Evolutionary conservation across 2,329 filamentous ascomycete genomes (phyloP), one percentile per base, ranked within the genome.

Genomic region (Penicillium sumatraense): DNA sequence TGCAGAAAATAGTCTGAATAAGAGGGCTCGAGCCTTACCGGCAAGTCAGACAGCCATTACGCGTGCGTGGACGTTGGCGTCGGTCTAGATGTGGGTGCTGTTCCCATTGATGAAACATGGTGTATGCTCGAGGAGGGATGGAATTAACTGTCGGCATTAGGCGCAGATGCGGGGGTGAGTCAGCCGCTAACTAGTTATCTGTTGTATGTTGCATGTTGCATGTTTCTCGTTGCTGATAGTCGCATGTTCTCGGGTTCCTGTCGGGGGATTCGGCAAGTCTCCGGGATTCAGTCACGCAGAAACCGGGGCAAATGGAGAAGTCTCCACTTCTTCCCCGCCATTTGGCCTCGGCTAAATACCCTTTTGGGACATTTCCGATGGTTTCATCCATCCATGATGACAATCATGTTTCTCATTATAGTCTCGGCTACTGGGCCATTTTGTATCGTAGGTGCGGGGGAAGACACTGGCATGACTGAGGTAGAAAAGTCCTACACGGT

Each of bases 81-180:
- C 54, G 40, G 18, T 53, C 49, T 20, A 49, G 44, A 29, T 56
- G 40, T 6, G 54, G 49, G 26, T 53, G 49, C 20, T 56, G 54
- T 41, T 56, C 49, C 54, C 54, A 56, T 18, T 56, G 54, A 44
- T 56, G 29, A 21, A 53, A 57, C 50, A 57, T 57, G 18, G 31
- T 49, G 29, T 29, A 27, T 31, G 27, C 47, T 41, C 42, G 24
- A 46, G 29, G 44, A 35, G 42, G 44, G 13, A 11, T 6, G 26
- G 16, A 23, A 44, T 44, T 23, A 26, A 27, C 40, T 6, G 14
- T 42, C 38, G 21, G 21, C 38, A 26, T 26, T 24, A 5, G 38
- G 21, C 38, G 38, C 8, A 26, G 21, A 42, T 35, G 13, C 45
- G 21, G 23, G 33, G 33, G 33, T 36, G n/a, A n/a, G n/a, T n/a